A percentile compares a stretch with the other conserved stretches of the same genome.
These are phyloP conservation scores for Penicillium sp. DNA, from an alignment of 2,329 filamentous ascomycete species.

Conservation along the genomic window DNA sequence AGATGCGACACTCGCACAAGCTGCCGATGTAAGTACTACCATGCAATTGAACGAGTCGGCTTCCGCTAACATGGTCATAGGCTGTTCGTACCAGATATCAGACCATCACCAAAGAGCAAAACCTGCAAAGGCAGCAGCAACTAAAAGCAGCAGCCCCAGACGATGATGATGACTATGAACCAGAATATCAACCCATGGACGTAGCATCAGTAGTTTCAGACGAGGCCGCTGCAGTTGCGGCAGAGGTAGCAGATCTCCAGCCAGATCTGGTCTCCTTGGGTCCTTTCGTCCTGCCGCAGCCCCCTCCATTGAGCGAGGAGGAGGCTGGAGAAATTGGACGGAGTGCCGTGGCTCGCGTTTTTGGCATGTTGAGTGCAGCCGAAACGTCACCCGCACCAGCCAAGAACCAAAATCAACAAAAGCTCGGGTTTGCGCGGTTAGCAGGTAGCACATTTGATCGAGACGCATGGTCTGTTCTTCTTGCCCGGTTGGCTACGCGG, in stretches of 20 bases:
- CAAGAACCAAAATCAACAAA: constrained; percentile 52
- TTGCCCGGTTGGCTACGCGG: constrained; percentile 80
- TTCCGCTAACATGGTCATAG: constrained; percentile 25
- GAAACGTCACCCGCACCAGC: constrained; percentile 60
- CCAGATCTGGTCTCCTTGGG: constrained; percentile 59
- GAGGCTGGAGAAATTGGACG: constrained; percentile 71
- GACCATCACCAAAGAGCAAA: constrained; percentile 37
- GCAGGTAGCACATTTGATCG: constrained; percentile 79
- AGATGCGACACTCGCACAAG: constrained; percentile 63
- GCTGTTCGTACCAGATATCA: constrained; percentile 40
- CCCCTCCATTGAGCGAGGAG: constrained; percentile 67
- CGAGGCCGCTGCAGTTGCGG: constrained; percentile 66
- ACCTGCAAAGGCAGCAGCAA: constrained; percentile 31
- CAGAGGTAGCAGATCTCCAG: constrained; percentile 70
- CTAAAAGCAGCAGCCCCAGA: constrained; percentile 43
- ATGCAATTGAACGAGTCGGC: not conserved
- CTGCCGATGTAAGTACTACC: constrained; percentile 59
- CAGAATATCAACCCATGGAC: constrained; percentile 74
- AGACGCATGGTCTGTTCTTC: constrained; percentile 86
- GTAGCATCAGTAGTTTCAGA: constrained; percentile 24
- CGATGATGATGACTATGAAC: constrained; percentile 91
- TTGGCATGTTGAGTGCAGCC: constrained; percentile 69
- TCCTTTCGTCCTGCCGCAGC: constrained; percentile 74
- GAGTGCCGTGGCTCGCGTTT: constrained; percentile 70
- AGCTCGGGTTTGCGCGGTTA: constrained; percentile 72